Conservation (phyloP, 495 filamentous ascomycete species). For the Lophiostoma macrostomum region DNA sequence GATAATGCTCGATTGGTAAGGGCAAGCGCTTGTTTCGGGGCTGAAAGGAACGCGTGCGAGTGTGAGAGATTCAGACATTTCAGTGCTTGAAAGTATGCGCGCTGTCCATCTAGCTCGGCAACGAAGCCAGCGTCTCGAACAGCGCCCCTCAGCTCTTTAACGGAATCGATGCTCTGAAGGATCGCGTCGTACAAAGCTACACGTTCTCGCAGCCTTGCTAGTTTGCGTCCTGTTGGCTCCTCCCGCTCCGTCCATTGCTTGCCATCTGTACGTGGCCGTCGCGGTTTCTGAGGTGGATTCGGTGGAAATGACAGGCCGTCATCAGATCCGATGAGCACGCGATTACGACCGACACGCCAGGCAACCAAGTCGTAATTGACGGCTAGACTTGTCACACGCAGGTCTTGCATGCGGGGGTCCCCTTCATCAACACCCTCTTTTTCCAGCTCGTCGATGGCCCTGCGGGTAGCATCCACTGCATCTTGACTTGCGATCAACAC, state of each 20-base stretch:
- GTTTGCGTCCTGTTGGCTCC: slow-evolving; percentile 61
- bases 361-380: slow-evolving; percentile 90
- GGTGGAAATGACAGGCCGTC: slow-evolving; percentile 67
- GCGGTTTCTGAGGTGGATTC: slow-evolving; percentile 38
- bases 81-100: slow-evolving; percentile 80
- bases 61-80: slow-evolving; percentile 85
- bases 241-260: slow-evolving; percentile 48
- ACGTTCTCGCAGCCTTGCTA: slow-evolving; percentile 79
- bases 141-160: slow-evolving; percentile 85
- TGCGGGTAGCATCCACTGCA: slow-evolving; percentile 86
- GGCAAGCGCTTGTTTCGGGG: slow-evolving; percentile 78
- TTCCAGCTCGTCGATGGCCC: slow-evolving; percentile 83
- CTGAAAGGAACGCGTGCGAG: slow-evolving; percentile 72
- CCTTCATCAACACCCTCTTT: slow-evolving; percentile 79
- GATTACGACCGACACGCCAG: slow-evolving; percentile 92
- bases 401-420: slow-evolving; percentile 83
- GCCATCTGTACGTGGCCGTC: slow-evolving; percentile 55
- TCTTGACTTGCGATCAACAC: slow-evolving; percentile 90
- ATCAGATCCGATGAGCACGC: slow-evolving; percentile 74
- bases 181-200: slow-evolving; percentile 92
- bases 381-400: slow-evolving; percentile 88
- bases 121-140: slow-evolving; percentile 79
- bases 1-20: slow-evolving; percentile 68
- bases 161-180: slow-evolving; percentile 82
- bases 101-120: slow-evolving; percentile 70